These are phyloP conservation scores for Yamadazyma taylorii DNA, from an alignment of 1,139 yeast genomes.

Conservation along the genomic window DNA sequence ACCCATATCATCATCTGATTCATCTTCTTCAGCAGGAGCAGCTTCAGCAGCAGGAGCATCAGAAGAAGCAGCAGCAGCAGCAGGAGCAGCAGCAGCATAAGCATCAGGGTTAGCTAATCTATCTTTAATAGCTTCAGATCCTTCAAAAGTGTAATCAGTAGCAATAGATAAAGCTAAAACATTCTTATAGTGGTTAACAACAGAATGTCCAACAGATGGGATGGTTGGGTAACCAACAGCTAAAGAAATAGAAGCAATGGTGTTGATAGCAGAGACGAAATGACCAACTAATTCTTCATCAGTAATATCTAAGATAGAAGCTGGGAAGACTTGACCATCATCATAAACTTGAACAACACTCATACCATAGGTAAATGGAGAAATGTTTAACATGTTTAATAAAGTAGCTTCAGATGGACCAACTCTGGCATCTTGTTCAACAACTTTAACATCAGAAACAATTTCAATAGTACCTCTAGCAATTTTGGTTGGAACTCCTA, in stretches of 20 bases:
- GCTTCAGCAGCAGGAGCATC: constrained; percentile 64
- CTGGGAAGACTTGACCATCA: constrained; percentile 97
- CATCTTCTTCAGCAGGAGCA: constrained; percentile 72
- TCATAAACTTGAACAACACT: constrained; percentile 95
- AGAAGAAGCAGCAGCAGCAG: constrained; percentile 86
- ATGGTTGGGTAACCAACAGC: constrained; percentile 99
- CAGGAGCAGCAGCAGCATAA: constrained; percentile 99
- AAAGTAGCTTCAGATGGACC: constrained; percentile 99
- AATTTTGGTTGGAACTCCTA: constrained; percentile 99
- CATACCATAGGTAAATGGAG: constrained; percentile 99
- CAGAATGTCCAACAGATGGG: constrained; percentile 99
- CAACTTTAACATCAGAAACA: constrained; percentile 95
- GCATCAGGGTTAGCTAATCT: constrained; percentile 80
- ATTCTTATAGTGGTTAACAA: constrained; percentile 99
- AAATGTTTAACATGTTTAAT: constrained; percentile 99
- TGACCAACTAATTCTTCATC: constrained; percentile 93
- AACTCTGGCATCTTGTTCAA: constrained; percentile 79
- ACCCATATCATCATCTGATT: constrained; percentile 32
- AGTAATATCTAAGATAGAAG: constrained; percentile 95
- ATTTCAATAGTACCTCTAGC: constrained; percentile 99
- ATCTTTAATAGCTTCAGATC: constrained; percentile 98
- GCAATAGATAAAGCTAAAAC: constrained; percentile 97
- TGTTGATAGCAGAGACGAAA: constrained; percentile 89
- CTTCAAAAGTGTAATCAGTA: constrained; percentile 98
- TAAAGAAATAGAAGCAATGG: constrained; percentile 94